Evolutionary conservation across 2,329 filamentous ascomycete genomes (phyloP).

Genomic region (Diaporthe sp.): DNA sequence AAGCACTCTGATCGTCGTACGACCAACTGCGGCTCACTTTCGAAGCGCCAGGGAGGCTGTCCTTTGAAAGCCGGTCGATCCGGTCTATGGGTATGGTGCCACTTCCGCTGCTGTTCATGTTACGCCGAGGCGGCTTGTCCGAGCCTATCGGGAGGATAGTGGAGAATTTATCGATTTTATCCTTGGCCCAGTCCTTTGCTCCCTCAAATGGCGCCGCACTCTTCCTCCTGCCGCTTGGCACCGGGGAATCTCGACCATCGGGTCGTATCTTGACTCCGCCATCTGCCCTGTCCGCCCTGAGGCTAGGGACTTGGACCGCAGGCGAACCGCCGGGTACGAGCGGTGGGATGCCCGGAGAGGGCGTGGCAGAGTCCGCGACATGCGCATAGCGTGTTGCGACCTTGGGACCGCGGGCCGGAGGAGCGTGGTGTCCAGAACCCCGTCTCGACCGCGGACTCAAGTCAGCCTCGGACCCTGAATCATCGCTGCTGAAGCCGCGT

Average conservation of each 20-base stretch:
- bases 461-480: conserved; percentile 53
- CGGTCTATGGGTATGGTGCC: conserved; percentile 34
- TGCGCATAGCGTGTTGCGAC: conserved; percentile 38
- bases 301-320: conserved; percentile 14
- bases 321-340: conserved; percentile 15
- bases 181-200: conserved; percentile 43
- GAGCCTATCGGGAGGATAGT: conserved; percentile 57
- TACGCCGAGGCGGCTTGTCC: conserved; percentile 54
- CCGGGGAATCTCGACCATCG: conserved; percentile 24
- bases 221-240: conserved; percentile 1
- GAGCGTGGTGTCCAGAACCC: conserved; percentile 33
- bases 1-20: conserved; percentile 55
- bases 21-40: conserved; percentile 58
- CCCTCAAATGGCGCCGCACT: conserved; percentile 35
- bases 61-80: conserved; percentile 54
- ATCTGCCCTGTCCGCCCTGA: conserved; percentile 33
- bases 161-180: conserved; percentile 62
- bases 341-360: conserved; percentile 32
- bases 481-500: conserved; percentile 59
- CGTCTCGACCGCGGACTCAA: conserved; percentile 46
- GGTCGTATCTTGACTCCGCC: conserved; percentile 44
- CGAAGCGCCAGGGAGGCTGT: conserved; percentile 57
- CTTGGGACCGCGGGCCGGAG: conserved; percentile 36
- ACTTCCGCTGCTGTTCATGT: conserved; percentile 50
- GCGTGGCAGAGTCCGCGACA: conserved; percentile 45